Conservation (phyloP, 768 basidiomycete species). For the Zangia roseola region DNA sequence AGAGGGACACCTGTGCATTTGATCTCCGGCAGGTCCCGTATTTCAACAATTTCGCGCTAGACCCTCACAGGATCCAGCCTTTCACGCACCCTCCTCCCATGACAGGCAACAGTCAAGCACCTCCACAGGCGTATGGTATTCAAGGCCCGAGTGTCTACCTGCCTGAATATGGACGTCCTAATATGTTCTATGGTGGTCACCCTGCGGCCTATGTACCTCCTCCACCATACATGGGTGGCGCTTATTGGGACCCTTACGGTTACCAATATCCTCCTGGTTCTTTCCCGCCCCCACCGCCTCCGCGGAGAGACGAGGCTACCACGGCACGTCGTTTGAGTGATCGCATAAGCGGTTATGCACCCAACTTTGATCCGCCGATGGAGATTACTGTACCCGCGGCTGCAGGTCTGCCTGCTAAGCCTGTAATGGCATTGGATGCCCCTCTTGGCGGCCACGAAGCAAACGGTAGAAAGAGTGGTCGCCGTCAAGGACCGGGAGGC, state of each 20-base stretch:
- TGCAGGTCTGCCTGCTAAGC: conserved; percentile 81
- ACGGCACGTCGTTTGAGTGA: conserved; percentile 70
- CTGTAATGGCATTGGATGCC: conserved; percentile 54
- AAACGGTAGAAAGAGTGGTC: conserved; percentile 35
- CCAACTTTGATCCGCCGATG: conserved; percentile 40
- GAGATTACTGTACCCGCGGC: conserved; percentile 54
- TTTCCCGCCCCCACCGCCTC: conserved; percentile 37
- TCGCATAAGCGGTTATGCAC: conserved; percentile 75
- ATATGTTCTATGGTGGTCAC: conserved; percentile 40
- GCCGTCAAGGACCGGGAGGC: conserved; percentile 38
- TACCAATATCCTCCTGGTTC: conserved; percentile 40
- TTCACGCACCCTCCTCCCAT: conserved; percentile 74
- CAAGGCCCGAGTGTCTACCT: conserved; percentile 58
- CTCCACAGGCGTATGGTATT: conserved; percentile 84
- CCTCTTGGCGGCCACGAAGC: conserved; percentile 42
- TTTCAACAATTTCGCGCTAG: conserved; percentile 95
- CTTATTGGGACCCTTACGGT: conserved; percentile 47
- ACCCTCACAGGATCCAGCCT: conserved; percentile 89
- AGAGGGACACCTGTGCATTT: conserved; percentile 7
- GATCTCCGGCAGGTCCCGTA: conserved; percentile 62
- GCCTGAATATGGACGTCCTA: conserved; percentile 41
- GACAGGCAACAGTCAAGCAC: conserved; percentile 68
- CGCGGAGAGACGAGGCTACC: conserved; percentile 57
- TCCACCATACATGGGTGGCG: conserved; percentile 39
- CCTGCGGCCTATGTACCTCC: conserved; percentile 34